Percentiles rank a stretch among this genome's conserved stretches.
phyloP scores from a whole-genome alignment of 78 protist genomes.

The Neovahlkampfia damariscottae region DNA sequence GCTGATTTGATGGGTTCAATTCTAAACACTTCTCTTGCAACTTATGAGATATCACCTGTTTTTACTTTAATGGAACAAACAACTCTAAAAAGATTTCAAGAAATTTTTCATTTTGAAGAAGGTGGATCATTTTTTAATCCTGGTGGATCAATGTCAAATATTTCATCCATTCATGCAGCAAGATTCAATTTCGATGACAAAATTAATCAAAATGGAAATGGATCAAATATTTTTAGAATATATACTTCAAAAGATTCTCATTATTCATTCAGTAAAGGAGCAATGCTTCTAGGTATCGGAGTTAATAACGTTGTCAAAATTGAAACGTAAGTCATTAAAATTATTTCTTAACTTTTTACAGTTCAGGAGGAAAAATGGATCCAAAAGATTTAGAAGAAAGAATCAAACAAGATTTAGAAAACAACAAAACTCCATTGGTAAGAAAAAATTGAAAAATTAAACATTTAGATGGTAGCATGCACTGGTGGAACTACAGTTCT shows the following conservation, averaged over 20 bases:
- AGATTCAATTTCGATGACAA: conserved; percentile 9
- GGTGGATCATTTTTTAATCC: conserved; percentile 15
- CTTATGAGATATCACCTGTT: conserved; percentile 46
- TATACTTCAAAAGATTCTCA: conserved; percentile 30
- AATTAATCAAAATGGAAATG: conserved; percentile 8
- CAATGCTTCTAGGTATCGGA: conserved; percentile 34
- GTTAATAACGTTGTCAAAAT: conserved; percentile 1
- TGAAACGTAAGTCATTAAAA: too few species aligned
- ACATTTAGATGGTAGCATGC: conserved; percentile 25
- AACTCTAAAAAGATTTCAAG: not conserved
- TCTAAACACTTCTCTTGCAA: conserved; percentile 31
- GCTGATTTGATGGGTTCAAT: conserved; percentile 30
- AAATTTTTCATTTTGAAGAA: not conserved
- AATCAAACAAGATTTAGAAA: not conserved
- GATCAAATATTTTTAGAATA: too few species aligned
- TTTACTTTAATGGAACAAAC: conserved; percentile 27
- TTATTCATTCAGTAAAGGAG: conserved; percentile 12
- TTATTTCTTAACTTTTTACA: too few species aligned
- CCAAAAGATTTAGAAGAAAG: conserved; percentile 8
- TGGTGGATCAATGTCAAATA: conserved; percentile 26
- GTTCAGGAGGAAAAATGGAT: conserved; percentile 9
- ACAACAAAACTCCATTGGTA: conserved; percentile 26
- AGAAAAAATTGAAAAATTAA: too few species aligned
- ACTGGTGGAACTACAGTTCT: conserved; percentile 41
- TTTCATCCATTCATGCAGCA: conserved; percentile 17